Conservation (phyloP, 2,329 filamentous ascomycete species). For the Xylariaceae sp. region DNA sequence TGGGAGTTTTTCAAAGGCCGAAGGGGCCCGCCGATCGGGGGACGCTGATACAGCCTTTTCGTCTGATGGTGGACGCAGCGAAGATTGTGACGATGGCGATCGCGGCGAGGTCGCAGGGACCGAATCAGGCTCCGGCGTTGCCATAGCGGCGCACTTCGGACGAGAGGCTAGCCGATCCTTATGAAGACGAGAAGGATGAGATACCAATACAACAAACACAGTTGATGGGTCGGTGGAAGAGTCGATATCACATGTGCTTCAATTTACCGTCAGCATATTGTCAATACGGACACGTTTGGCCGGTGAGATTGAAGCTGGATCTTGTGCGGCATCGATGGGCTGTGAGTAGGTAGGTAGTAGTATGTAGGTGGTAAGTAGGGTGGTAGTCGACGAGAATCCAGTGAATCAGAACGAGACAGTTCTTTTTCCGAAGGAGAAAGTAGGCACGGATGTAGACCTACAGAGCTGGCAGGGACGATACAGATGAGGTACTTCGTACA, state of each 20-base stretch:
- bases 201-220: not conserved
- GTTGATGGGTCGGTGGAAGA: not conserved
- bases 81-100: constrained; percentile 1
- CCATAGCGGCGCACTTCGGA: constrained; percentile 14
- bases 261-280: constrained; percentile 4
- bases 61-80: not conserved
- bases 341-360: too few species aligned
- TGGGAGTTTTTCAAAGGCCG: constrained; percentile 53
- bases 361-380: too few species aligned
- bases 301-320: constrained; percentile 1
- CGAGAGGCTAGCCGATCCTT: not conserved
- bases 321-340: not conserved
- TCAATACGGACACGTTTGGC: not conserved
- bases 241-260: constrained; percentile 7
- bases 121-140: constrained; percentile 4
- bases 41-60: constrained; percentile 17
- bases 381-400: too few species aligned
- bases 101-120: not conserved
- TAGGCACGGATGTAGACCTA: too few species aligned
- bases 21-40: constrained; percentile 14
- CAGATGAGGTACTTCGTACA: too few species aligned
- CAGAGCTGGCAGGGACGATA: too few species aligned
- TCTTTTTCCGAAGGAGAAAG: too few species aligned
- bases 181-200: constrained; percentile 1
- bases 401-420: too few species aligned